Percentiles rank a stretch among this genome's conserved stretches.
Evolutionary conservation across 2,329 filamentous ascomycete genomes (phyloP).

Genomic region (Alternaria sp.): DNA sequence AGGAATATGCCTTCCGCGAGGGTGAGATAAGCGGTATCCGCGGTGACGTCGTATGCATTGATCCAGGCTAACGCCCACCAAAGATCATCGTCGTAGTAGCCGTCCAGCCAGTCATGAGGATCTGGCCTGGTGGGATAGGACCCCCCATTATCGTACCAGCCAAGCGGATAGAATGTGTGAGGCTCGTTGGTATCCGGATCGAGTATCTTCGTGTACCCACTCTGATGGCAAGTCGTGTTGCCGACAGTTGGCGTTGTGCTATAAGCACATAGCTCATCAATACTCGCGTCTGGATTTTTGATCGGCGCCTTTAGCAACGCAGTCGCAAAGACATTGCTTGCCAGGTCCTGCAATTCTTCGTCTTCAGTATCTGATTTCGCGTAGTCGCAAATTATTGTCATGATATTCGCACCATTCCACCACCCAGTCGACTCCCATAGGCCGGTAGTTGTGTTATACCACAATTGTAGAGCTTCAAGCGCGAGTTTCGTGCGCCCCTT

Average conservation of each 20-base stretch:
- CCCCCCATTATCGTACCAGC: slow-evolving; percentile 23
- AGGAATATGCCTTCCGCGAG: slow-evolving; percentile 59
- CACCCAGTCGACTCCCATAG: slow-evolving; percentile 70
- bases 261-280: slow-evolving; percentile 20
- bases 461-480: slow-evolving; percentile 60
- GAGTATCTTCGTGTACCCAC: slow-evolving; percentile 32
- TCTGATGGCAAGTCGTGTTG: slow-evolving; percentile 11
- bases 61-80: slow-evolving; percentile 62
- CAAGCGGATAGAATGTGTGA: slow-evolving; percentile 23
- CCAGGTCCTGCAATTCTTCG: slow-evolving; percentile 44
- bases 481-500: slow-evolving; percentile 39
- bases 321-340: slow-evolving; percentile 52
- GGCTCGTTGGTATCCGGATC: slow-evolving; percentile 23
- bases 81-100: slow-evolving; percentile 61
- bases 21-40: slow-evolving; percentile 52
- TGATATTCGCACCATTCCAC: slow-evolving; percentile 75
- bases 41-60: slow-evolving; percentile 61
- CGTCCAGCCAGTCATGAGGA: slow-evolving; percentile 48
- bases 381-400: slow-evolving; percentile 67
- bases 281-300: slow-evolving; percentile 38
- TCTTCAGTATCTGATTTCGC: slow-evolving; percentile 39
- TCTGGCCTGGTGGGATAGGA: slow-evolving; percentile 14
- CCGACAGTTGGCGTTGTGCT: background rate
- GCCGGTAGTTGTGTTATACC: slow-evolving; percentile 66
- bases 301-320: slow-evolving; percentile 47